Conservation (phyloP, 148 eudicot species). For the Cornus kousa region DNA sequence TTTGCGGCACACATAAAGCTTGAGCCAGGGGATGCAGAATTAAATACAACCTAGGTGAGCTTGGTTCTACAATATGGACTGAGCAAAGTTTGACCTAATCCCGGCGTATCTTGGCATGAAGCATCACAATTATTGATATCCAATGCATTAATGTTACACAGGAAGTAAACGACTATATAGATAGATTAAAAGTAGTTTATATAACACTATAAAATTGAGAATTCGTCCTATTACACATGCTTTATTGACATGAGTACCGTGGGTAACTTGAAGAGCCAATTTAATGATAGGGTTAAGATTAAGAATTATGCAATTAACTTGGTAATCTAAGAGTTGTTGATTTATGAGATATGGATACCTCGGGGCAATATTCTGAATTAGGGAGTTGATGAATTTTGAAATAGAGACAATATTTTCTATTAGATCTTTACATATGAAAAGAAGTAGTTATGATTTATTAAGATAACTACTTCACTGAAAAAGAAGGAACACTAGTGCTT, state of each 20-base stretch:
- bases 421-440: background rate
- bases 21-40: too few relatives aligned
- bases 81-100: background rate
- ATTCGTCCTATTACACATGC: background rate
- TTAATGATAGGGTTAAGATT: background rate
- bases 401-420: too few relatives aligned
- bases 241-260: background rate
- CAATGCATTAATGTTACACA: background rate
- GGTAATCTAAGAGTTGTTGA: background rate
- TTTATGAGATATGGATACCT: background rate
- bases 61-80: background rate
- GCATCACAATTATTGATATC: background rate
- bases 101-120: background rate
- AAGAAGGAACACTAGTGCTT: background rate
- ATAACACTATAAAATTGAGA: background rate
- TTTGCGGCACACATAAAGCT: background rate
- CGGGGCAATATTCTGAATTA: background rate
- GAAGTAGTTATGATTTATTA: background rate
- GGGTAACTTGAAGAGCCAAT: background rate
- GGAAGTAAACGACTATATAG: background rate
- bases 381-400: too few relatives aligned
- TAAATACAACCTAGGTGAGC: background rate
- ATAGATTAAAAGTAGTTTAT: background rate
- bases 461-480: background rate
- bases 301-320: background rate